Percentiles rank a stretch among this genome's conserved stretches.
Evolutionary conservation across 2,329 filamentous ascomycete genomes (phyloP).

Genomic region (Nannizzia gypsea): DNA sequence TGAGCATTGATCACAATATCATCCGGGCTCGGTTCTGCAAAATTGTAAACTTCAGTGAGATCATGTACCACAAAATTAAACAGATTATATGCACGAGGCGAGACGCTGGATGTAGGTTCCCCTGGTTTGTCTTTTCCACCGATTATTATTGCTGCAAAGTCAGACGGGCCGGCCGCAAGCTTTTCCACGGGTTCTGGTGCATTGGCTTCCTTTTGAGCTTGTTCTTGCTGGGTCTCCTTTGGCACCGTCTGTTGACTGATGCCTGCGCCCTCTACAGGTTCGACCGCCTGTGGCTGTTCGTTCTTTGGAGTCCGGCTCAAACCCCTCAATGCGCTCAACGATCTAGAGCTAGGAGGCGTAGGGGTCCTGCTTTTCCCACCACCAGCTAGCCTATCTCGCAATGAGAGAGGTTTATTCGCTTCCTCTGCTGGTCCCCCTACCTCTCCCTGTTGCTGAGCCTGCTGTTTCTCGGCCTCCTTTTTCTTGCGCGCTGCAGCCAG

Average conservation of each 20-base stretch:
- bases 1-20: slow-evolving; percentile 80
- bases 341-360: neutral
- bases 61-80: slow-evolving; percentile 26
- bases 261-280: neutral
- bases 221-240: neutral
- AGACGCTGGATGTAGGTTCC: neutral
- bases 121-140: slow-evolving; percentile 17
- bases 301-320: neutral
- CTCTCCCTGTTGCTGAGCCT: neutral
- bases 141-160: slow-evolving; percentile 38
- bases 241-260: no score
- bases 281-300: neutral
- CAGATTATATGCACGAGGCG: slow-evolving; percentile 3
- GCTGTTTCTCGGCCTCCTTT: slow-evolving; percentile 55
- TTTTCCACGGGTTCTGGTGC: slow-evolving; percentile 10
- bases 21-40: slow-evolving; percentile 80
- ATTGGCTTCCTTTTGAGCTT: neutral
- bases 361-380: slow-evolving; percentile 18
- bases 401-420: slow-evolving; percentile 21
- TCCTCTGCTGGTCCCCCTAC: slow-evolving; percentile 6
- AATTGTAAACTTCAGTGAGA: slow-evolving; percentile 43
- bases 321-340: neutral
- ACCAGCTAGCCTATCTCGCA: slow-evolving; percentile 29
- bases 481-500: slow-evolving; percentile 77
- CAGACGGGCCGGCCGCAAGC: slow-evolving; percentile 39